Evolutionary conservation across 345 rosid species (phyloP), one percentile per base, ranked within the genome.

Genomic region (Noccaea caerulescens): DNA sequence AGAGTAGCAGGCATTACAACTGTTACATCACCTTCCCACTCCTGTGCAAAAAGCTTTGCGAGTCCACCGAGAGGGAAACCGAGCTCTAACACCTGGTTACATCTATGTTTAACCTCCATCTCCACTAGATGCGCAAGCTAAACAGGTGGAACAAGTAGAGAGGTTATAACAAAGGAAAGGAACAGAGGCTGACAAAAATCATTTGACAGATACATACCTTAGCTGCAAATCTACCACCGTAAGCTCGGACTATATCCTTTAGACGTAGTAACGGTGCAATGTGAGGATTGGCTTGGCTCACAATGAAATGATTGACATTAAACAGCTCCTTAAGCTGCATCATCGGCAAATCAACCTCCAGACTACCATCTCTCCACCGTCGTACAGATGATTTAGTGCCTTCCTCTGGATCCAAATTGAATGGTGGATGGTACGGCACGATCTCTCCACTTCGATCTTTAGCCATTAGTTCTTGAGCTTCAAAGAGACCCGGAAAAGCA

Each of bases 21-120:
- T 49, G 97, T 94, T 65, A 94, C 92, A 75, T 94, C 99, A 5
- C 99, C 99, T 76, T 94, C 99, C 99, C 99, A 91, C 42, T 94
- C 99, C 75, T 94, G 99, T 75, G 98, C 93, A 80, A 89, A 91
- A 47, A 94, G 86, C 84, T 79, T 88, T 30, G 99, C 96, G 9
- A 94, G 65, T 78, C 99, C 98, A 58, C 99, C 98, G 0, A 94
- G 72, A 0, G 93, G 99, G 80, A 94, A 94, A 42, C 99, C 99
- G 4, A 94, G 95, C 80, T 88, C 96, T 75, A 91, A 39, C 11
- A 88, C 79, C 62, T 94, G 99, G 74, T 82, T 85, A 76, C 90
- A 94, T 80, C 98, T 89, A 79, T 94, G 98, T 75, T 94, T 94
- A 46, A 89, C 90, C 82, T 94, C 99, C 96, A 91, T 86, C 84